These are phyloP conservation scores for Leccinum rimulosum DNA, from an alignment of 768 basidiomycete species.

Conservation along the genomic window DNA sequence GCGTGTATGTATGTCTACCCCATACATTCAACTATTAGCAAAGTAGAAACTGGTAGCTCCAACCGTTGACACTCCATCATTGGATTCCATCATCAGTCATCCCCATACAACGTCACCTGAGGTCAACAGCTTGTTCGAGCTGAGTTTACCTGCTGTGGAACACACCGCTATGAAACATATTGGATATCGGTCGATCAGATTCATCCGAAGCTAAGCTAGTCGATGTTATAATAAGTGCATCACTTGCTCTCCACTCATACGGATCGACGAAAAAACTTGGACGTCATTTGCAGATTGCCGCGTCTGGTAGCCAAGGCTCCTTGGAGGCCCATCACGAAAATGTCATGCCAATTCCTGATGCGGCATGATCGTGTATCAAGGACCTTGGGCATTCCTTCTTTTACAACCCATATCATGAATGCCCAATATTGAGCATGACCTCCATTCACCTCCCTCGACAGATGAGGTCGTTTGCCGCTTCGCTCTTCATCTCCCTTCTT, in stretches of 20 bases:
- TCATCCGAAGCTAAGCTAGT: too few species aligned
- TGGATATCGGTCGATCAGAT: neutral
- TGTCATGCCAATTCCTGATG: neutral
- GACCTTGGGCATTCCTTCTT: neutral
- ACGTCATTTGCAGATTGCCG: neutral
- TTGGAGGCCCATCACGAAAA: neutral
- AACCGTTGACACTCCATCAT: neutral
- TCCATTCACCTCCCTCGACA: neutral
- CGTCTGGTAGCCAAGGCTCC: neutral
- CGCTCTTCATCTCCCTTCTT: conserved; percentile 7
- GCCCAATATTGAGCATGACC: neutral
- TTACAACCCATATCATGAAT: conserved; percentile 5
- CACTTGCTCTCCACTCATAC: too few species aligned
- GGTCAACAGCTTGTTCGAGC: neutral
- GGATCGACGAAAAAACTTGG: neutral
- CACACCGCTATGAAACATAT: neutral
- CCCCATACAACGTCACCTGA: neutral
- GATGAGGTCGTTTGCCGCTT: conserved; percentile 14
- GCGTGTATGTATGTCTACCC: neutral
- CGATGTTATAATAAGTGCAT: neutral
- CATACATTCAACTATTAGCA: too few species aligned
- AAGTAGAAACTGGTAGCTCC: too few species aligned
- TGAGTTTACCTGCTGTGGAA: neutral
- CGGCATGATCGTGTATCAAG: neutral
- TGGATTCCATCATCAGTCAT: neutral